Base-by-base conservation (phyloP, 164 flowering plant genomes). In the Chimonanthus salicifolius region DNA sequence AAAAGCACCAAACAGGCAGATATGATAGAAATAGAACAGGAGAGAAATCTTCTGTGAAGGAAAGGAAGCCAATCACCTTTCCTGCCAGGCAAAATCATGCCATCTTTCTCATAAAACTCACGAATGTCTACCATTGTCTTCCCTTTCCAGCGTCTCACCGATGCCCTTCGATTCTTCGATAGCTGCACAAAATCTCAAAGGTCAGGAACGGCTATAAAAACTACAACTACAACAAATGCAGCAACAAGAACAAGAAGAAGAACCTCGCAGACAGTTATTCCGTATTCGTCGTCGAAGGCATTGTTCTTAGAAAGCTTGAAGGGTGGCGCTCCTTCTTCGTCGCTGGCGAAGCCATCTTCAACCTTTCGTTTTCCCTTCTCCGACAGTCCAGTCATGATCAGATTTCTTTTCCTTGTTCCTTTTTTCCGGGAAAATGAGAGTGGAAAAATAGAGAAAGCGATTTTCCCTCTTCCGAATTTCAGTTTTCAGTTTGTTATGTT, bases 41-140 rank as follows among this genome's bases (percentile, higher is more conserved):
- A 62, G 65, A 62, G 65, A 21, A 33, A 58, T 11, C 10, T 33
- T 33, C 33, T 33, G 33, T 33, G 33, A 11, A n/a, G 18, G 15
- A 54, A n/a, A 54, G n/a, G 16, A n/a, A 54, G 60, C 11, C 1
- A 54, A 6, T 3, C 0, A 92, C 97, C 98, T 88, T 94, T 92
- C 68, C 85, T 90, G 66, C 94, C 96, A 58, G 96, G 97, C 70
- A 87, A 9, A 72, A 80, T 73, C 80, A 88, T 88, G 54, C 98
- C 98, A 47, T 90, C 97, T 74, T 92, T 92, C 73, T 67, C 70
- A 74, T 87, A 92, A 68, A 87, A 92, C 79, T 94, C 98, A 7
- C 98, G 89, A 71, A 94, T 89, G 71, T 94, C 98, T 0, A 94
- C 89, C 75, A 85, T 72, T 2, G 85, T 72, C 75, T 81, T 88